These are phyloP conservation scores for Miscanthus lutarioriparius DNA, from an alignment of 176 grass and related monocot genomes.

Conservation along the genomic window DNA sequence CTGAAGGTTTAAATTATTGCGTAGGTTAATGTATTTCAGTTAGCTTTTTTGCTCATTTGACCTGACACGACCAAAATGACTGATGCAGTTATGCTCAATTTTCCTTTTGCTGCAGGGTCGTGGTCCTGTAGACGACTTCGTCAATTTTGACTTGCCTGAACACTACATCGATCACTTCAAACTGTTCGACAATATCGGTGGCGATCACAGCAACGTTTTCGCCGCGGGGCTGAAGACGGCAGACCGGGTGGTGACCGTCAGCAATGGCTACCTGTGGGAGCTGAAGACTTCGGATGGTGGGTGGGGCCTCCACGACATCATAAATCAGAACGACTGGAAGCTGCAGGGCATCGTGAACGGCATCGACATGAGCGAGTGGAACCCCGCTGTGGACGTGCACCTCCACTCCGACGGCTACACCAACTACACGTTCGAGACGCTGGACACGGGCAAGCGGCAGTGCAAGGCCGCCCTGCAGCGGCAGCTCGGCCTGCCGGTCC, in stretches of 20 bases:
- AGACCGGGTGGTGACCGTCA: slow-evolving; percentile 76
- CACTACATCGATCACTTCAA: slow-evolving; percentile 80
- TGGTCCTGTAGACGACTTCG: slow-evolving; percentile 73
- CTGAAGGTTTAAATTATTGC: neutral
- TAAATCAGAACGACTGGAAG: slow-evolving; percentile 82
- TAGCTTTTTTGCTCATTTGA: neutral
- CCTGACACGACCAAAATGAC: neutral
- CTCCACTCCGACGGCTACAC: slow-evolving; percentile 78
- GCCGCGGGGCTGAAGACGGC: slow-evolving; percentile 76
- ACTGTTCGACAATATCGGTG: slow-evolving; percentile 64
- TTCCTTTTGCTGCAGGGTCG: slow-evolving; percentile 57
- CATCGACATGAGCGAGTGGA: slow-evolving; percentile 75
- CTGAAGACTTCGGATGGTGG: slow-evolving; percentile 78
- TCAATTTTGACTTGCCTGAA: slow-evolving; percentile 58
- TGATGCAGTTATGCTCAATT: neutral
- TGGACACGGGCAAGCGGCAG: slow-evolving; percentile 58
- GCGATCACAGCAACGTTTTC: slow-evolving; percentile 83
- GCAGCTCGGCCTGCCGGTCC: slow-evolving; percentile 63
- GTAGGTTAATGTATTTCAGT: neutral
- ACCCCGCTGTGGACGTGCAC: slow-evolving; percentile 58
- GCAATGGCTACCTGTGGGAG: slow-evolving; percentile 83
- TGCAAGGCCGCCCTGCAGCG: slow-evolving; percentile 86
- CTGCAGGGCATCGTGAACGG: slow-evolving; percentile 90
- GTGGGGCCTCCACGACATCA: slow-evolving; percentile 85
- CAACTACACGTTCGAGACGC: slow-evolving; percentile 75